phyloP scores from a whole-genome alignment of 306 rosid species.

The Vigna nakashimae region DNA sequence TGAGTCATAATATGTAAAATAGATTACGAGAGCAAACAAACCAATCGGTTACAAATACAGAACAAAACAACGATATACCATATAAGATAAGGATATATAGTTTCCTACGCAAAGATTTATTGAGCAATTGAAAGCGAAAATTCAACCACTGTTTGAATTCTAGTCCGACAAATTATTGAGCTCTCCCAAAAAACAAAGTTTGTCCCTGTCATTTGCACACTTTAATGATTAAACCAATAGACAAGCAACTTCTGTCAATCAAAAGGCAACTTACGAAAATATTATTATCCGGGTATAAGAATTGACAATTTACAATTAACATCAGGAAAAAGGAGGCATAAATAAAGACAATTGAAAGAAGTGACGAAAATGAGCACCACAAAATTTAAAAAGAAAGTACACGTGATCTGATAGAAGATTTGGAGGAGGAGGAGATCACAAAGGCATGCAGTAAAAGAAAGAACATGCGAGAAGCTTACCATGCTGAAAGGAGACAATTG shows the following conservation, averaged over 20 bases:
- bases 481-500: slow-evolving; percentile 88
- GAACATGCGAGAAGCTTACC: slow-evolving; percentile 54
- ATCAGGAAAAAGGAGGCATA: background rate
- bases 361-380: background rate
- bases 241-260: slow-evolving; percentile 9
- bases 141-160: background rate
- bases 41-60: too few species aligned
- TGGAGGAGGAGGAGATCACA: background rate
- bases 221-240: slow-evolving; percentile 13
- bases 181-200: background rate
- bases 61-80: background rate
- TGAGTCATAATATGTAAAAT: too few species aligned
- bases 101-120: slow-evolving; percentile 12
- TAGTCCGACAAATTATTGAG: slow-evolving; percentile 6
- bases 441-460: slow-evolving; percentile 14
- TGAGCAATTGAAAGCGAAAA: background rate
- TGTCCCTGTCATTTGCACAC: background rate
- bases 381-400: slow-evolving; percentile 27
- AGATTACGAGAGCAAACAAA: too few species aligned
- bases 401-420: slow-evolving; percentile 38
- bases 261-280: background rate
- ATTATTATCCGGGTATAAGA: background rate
- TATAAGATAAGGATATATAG: background rate
- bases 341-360: background rate
- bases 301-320: background rate